phyloP scores from a whole-genome alignment of 2,329 filamentous ascomycete species.

The Colletotrichum theobromicola region DNA sequence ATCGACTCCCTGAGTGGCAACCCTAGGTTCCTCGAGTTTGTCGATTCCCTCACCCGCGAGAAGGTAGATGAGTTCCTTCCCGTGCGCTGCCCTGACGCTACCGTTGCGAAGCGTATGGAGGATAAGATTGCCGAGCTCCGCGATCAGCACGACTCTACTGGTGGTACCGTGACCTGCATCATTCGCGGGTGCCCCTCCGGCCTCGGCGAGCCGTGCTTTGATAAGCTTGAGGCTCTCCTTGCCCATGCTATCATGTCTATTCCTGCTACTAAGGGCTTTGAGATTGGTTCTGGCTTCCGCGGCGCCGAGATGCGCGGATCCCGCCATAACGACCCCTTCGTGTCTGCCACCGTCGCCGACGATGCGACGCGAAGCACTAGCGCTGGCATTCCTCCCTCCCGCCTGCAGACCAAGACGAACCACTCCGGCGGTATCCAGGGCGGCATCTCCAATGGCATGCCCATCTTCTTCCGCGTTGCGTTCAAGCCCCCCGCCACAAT shows the following conservation, averaged over 20 bases:
- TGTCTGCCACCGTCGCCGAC: slow-evolving; percentile 55
- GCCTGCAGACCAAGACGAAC: slow-evolving; percentile 87
- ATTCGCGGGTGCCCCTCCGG: slow-evolving; percentile 86
- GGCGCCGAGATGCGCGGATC: slow-evolving; percentile 87
- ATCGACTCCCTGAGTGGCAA: slow-evolving; percentile 75
- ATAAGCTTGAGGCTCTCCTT: slow-evolving; percentile 91
- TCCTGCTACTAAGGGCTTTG: slow-evolving; percentile 93
- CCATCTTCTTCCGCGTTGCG: slow-evolving; percentile 91
- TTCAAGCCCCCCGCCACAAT: slow-evolving; percentile 98
- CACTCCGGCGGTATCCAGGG: slow-evolving; percentile 95
- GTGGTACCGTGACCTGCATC: slow-evolving; percentile 95
- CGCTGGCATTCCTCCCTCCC: slow-evolving; percentile 57
- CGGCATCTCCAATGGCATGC: slow-evolving; percentile 91
- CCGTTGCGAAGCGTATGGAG: slow-evolving; percentile 55
- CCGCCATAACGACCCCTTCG: slow-evolving; percentile 90
- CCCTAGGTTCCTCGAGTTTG: slow-evolving; percentile 77
- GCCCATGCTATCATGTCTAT: slow-evolving; percentile 95
- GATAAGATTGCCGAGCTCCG: slow-evolving; percentile 18
- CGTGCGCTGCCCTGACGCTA: slow-evolving; percentile 80
- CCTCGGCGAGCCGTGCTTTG: slow-evolving; percentile 91
- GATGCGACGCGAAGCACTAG: slow-evolving; percentile 33
- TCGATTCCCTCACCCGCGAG: slow-evolving; percentile 73
- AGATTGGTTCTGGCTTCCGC: slow-evolving; percentile 90
- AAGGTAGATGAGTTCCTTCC: slow-evolving; percentile 83
- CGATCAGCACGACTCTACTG: slow-evolving; percentile 35